These are phyloP conservation scores for Mycena rebaudengoi DNA, from an alignment of 768 basidiomycete species.

Conservation along the genomic window DNA sequence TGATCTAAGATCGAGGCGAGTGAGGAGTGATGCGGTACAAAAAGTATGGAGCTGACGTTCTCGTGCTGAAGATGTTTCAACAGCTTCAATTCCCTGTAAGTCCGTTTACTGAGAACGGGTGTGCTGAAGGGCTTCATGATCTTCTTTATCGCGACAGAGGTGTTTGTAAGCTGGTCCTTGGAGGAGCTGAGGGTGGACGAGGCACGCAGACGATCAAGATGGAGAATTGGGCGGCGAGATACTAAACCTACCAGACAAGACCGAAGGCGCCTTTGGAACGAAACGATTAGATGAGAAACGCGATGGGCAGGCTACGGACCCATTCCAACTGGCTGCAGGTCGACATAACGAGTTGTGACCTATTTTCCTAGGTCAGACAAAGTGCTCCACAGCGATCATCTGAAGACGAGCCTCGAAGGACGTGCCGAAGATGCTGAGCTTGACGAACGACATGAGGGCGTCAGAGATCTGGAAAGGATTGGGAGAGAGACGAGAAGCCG, in stretches of 20 bases:
- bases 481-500: background rate
- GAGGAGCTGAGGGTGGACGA: slow-evolving; percentile 68
- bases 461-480: slow-evolving; percentile 15
- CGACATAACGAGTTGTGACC: slow-evolving; percentile 99
- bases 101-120: slow-evolving; percentile 96
- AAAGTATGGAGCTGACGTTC: slow-evolving; percentile 67
- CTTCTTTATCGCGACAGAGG: slow-evolving; percentile 99
- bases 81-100: slow-evolving; percentile 97
- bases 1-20: slow-evolving; percentile 68
- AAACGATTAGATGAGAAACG: slow-evolving; percentile 20
- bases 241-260: slow-evolving; percentile 87
- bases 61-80: slow-evolving; percentile 99
- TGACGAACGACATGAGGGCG: slow-evolving; percentile 99
- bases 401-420: slow-evolving; percentile 82
- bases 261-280: slow-evolving; percentile 84
- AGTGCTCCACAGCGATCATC: slow-evolving; percentile 20
- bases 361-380: slow-evolving; percentile 43
- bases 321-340: slow-evolving; percentile 99
- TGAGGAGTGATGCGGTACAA: background rate
- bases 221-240: background rate
- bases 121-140: slow-evolving; percentile 99
- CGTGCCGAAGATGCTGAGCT: slow-evolving; percentile 98
- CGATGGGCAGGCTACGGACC: slow-evolving; percentile 52
- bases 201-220: background rate
- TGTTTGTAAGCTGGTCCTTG: slow-evolving; percentile 92